These are phyloP conservation scores for Kluyveromyces siamensis DNA, from an alignment of 805 yeast genomes.

Conservation along the genomic window DNA sequence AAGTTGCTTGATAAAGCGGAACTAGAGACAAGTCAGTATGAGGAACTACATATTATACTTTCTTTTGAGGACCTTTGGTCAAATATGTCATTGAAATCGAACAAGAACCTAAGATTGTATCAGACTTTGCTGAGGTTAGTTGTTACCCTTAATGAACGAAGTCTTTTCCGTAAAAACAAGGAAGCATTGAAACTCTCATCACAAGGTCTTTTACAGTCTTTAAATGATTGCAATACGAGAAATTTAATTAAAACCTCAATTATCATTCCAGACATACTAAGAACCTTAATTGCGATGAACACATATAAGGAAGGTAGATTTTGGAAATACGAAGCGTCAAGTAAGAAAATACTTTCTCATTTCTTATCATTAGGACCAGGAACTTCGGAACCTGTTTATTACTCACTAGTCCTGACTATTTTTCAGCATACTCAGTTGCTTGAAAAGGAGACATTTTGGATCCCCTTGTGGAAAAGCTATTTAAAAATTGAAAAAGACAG, in stretches of 20 bases:
- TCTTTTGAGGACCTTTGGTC: slow-evolving; percentile 38
- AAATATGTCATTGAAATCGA: slow-evolving; percentile 27
- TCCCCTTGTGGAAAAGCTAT: slow-evolving; percentile 23
- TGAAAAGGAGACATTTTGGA: slow-evolving; percentile 17
- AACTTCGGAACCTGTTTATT: slow-evolving; percentile 44
- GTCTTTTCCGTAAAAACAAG: slow-evolving; percentile 13
- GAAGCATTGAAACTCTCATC: slow-evolving; percentile 26
- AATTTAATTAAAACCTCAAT: slow-evolving; percentile 37
- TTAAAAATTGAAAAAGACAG: slow-evolving; percentile 21
- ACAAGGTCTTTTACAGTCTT: slow-evolving; percentile 27
- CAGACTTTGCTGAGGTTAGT: slow-evolving; percentile 34
- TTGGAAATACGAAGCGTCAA: slow-evolving; percentile 45
- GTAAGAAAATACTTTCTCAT: slow-evolving; percentile 36
- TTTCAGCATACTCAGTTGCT: slow-evolving; percentile 12
- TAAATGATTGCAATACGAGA: slow-evolving; percentile 24
- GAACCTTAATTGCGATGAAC: slow-evolving; percentile 37
- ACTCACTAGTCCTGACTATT: slow-evolving; percentile 21
- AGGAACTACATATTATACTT: slow-evolving; percentile 29
- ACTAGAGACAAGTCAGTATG: slow-evolving; percentile 14
- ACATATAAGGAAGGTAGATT: slow-evolving; percentile 38
- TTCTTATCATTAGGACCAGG: slow-evolving; percentile 47
- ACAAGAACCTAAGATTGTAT: slow-evolving; percentile 34
- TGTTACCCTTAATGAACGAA: slow-evolving; percentile 21
- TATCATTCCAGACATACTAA: slow-evolving; percentile 40
- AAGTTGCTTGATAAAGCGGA: slow-evolving; percentile 19